phyloP scores from a whole-genome alignment of 495 filamentous ascomycete species.

The Penicillium odoratum region DNA sequence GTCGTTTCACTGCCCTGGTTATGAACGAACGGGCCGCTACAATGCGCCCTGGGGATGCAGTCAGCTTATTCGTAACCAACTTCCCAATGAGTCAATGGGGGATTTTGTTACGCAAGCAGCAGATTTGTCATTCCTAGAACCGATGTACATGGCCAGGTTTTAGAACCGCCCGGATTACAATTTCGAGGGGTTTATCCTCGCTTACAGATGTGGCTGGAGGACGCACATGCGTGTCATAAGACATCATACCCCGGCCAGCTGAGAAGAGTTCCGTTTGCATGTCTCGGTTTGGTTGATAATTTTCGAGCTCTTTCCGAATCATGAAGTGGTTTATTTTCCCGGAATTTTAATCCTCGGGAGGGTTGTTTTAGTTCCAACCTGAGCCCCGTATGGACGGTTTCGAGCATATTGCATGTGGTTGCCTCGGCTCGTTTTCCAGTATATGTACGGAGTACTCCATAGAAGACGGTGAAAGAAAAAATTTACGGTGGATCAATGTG shows the following conservation, averaged over 20 bases:
- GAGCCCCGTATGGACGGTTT: neutral
- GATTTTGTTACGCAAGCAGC: slow-evolving; percentile 14
- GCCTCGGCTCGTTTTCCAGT: slow-evolving; percentile 26
- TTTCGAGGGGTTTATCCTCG: slow-evolving; percentile 2
- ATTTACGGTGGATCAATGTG: slow-evolving; percentile 15
- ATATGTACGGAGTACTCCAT: neutral
- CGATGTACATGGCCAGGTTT: slow-evolving; percentile 7
- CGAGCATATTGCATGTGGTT: neutral
- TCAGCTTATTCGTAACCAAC: neutral
- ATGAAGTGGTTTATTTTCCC: neutral
- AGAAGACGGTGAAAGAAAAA: too few relatives aligned
- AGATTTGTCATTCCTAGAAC: slow-evolving; percentile 6
- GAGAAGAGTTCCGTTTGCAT: neutral
- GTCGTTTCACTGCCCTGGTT: neutral
- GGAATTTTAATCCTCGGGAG: neutral
- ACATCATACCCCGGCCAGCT: neutral
- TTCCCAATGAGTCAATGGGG: neutral
- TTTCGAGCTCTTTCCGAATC: neutral
- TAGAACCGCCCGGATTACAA: slow-evolving; percentile 12
- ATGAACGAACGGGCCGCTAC: slow-evolving; percentile 14
- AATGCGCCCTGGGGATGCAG: slow-evolving; percentile 8
- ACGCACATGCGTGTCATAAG: neutral
- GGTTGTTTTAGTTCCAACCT: neutral
- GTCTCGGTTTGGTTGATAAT: neutral
- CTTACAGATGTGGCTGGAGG: neutral